Percentiles rank a stretch among this genome's conserved stretches.
Evolutionary conservation across 305 asterid genomes (phyloP).

Genomic region (Fraxinus sp.): DNA sequence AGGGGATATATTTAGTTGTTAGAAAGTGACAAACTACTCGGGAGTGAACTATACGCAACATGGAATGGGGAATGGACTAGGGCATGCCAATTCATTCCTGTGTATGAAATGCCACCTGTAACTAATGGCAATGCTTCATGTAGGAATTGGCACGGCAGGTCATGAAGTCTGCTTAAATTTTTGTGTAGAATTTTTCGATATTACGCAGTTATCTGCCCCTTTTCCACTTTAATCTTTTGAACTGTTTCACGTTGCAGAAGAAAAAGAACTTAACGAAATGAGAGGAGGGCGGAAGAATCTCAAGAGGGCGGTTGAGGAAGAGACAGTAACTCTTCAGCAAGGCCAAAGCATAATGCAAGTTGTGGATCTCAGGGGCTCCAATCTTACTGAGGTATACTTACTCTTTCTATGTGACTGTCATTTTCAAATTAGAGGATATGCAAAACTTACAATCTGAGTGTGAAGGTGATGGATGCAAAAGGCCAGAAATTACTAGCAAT

Average conservation of each 20-base stretch:
- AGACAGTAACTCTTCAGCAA: slow-evolving; percentile 39
- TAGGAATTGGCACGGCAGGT: background rate
- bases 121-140: background rate
- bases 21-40: background rate
- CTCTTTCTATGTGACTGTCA: background rate
- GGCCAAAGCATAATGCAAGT: slow-evolving; percentile 83
- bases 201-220: background rate
- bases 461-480: slow-evolving; percentile 68
- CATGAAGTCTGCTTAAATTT: background rate
- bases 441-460: slow-evolving; percentile 1
- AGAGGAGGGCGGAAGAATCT: slow-evolving; percentile 85
- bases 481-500: slow-evolving; percentile 62
- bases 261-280: slow-evolving; percentile 34
- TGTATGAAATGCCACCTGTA: background rate
- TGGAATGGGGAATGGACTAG: background rate
- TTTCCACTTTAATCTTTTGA: background rate
- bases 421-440: background rate
- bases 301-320: slow-evolving; percentile 61
- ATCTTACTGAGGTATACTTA: slow-evolving; percentile 59
- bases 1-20: background rate
- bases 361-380: slow-evolving; percentile 72
- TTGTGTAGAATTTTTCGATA: background rate
- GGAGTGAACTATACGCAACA: background rate
- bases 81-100: background rate
- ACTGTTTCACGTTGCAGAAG: slow-evolving; percentile 4